Percentiles rank a stretch among this genome's conserved stretches.
Conservation (phyloP, 1,139 yeast species). For the Geotrichum fermentans region DNA sequence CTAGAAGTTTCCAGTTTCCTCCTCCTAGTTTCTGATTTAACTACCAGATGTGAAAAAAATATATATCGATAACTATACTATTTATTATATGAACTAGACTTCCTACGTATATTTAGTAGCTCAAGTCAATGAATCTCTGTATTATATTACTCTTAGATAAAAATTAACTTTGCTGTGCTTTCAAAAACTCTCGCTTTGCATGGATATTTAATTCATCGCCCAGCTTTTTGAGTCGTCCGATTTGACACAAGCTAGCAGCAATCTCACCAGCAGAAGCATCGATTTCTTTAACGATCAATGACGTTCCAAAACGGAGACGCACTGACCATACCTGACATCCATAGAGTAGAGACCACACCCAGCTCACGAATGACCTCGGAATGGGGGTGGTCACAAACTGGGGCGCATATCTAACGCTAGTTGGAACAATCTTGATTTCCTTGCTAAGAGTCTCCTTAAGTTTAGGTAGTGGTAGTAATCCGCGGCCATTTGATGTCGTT, state of each 20-base stretch:
- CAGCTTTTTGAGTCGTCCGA: slow-evolving; percentile 35
- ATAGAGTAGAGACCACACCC: slow-evolving; percentile 24
- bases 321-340: slow-evolving; percentile 25
- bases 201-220: slow-evolving; percentile 34
- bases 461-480: slow-evolving; percentile 33
- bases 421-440: slow-evolving; percentile 23
- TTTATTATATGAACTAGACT: not conserved
- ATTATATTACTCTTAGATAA: not conserved
- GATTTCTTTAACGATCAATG: slow-evolving; percentile 21
- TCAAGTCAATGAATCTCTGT: not conserved
- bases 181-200: slow-evolving; percentile 33
- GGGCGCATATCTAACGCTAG: slow-evolving; percentile 36
- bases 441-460: not conserved
- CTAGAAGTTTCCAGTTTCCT: slow-evolving; percentile 19
- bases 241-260: slow-evolving; percentile 30
- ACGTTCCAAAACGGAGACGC: slow-evolving; percentile 28
- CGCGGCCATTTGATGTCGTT: slow-evolving; percentile 42
- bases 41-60: not conserved
- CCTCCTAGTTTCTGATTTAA: slow-evolving; percentile 10
- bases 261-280: slow-evolving; percentile 22
- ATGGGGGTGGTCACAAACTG: slow-evolving; percentile 29
- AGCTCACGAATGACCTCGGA: slow-evolving; percentile 24
- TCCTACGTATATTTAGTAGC: not conserved
- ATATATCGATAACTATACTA: not conserved
- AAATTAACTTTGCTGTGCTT: slow-evolving; percentile 28